These are phyloP conservation scores for Coccomyxa sp. DNA, from an alignment of 139 green algal species.

Conservation along the genomic window DNA sequence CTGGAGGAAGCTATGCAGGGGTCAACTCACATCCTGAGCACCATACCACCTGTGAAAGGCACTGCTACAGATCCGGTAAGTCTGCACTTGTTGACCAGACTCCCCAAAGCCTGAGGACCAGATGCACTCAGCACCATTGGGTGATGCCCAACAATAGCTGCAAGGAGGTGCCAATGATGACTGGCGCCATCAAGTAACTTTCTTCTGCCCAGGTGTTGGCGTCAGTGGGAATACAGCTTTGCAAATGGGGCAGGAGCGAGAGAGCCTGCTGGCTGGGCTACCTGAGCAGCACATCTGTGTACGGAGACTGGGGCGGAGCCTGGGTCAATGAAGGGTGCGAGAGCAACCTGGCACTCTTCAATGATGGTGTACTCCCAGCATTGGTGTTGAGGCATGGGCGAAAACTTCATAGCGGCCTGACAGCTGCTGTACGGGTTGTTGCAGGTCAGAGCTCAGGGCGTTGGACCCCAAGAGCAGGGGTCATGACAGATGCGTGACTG, in stretches of 20 bases:
- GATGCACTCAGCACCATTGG: background rate
- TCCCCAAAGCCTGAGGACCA: background rate
- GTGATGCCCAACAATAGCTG: background rate
- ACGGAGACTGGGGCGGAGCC: constrained; percentile 58
- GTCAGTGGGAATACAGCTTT: background rate
- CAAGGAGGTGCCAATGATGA: background rate
- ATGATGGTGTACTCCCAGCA: background rate
- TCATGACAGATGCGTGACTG: constrained; percentile 29
- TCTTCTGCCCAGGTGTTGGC: background rate
- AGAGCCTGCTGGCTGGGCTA: constrained; percentile 50
- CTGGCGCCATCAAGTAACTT: background rate
- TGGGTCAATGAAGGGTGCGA: constrained; percentile 64
- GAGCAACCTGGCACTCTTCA: background rate
- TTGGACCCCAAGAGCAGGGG: constrained; percentile 16
- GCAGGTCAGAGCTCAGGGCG: constrained; percentile 25
- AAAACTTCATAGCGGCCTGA: background rate
- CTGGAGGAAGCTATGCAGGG: too few relatives aligned
- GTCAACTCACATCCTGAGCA: background rate
- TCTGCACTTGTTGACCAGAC: too few relatives aligned
- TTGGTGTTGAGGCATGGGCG: background rate
- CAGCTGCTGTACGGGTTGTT: background rate
- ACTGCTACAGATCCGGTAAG: background rate
- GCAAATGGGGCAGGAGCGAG: background rate
- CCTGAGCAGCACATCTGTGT: constrained; percentile 64
- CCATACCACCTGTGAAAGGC: background rate